Evolutionary conservation across 768 basidiomycete genomes (phyloP).

Genomic region (Boletellus emodensis): DNA sequence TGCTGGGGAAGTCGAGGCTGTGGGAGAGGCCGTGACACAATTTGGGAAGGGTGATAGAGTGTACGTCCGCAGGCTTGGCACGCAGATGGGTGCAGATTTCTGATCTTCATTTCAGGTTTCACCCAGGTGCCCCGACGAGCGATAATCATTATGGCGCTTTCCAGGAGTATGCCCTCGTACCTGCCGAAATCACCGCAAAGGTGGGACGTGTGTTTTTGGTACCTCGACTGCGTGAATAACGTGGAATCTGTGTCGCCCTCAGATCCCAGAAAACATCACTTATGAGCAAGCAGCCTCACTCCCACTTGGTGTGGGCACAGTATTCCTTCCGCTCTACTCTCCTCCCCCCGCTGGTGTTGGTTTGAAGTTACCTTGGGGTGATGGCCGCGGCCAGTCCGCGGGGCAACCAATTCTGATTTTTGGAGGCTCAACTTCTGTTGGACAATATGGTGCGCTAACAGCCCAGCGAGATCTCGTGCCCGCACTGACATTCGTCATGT

Average conservation of each 20-base stretch:
- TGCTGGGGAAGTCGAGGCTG: slow-evolving; percentile 36
- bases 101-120: slow-evolving; percentile 14
- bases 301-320: slow-evolving; percentile 30
- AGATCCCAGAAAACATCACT: slow-evolving; percentile 35
- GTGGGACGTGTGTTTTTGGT: background rate
- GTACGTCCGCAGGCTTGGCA: background rate
- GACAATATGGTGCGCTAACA: slow-evolving; percentile 33
- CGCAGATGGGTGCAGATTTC: too few relatives aligned
- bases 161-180: slow-evolving; percentile 27
- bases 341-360: slow-evolving; percentile 25
- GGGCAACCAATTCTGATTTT: slow-evolving; percentile 34
- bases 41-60: slow-evolving; percentile 34
- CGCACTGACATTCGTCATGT: too few relatives aligned
- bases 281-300: slow-evolving; percentile 40
- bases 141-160: slow-evolving; percentile 13
- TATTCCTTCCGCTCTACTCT: slow-evolving; percentile 32
- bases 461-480: background rate
- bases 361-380: slow-evolving; percentile 34
- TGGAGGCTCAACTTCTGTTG: slow-evolving; percentile 37
- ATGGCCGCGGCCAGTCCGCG: slow-evolving; percentile 25
- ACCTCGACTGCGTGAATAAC: background rate
- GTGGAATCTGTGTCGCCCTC: slow-evolving; percentile 10
- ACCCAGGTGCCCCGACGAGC: slow-evolving; percentile 2
- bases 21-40: slow-evolving; percentile 37
- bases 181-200: slow-evolving; percentile 21